phyloP scores from a whole-genome alignment of 2,329 filamentous ascomycete species.

The Xylaria sp. region DNA sequence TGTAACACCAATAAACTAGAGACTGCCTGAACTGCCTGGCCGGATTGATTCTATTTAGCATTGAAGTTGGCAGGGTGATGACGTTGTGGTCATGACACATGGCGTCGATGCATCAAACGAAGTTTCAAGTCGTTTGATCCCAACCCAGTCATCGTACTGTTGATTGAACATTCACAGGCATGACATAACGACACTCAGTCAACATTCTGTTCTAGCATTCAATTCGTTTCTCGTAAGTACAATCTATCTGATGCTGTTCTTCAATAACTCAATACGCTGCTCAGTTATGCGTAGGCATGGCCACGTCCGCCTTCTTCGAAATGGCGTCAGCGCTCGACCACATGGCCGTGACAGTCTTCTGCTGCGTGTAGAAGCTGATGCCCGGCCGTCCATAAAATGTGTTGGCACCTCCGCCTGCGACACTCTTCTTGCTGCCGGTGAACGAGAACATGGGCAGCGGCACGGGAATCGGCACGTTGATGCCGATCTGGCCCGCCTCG shows the following conservation, averaged over 20 bases:
- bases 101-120: too few relatives aligned
- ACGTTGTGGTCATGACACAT: too few relatives aligned
- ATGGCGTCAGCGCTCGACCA: constrained; percentile 88
- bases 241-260: neutral
- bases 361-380: constrained; percentile 92
- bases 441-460: constrained; percentile 73
- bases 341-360: constrained; percentile 93
- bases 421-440: constrained; percentile 82
- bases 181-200: too few relatives aligned
- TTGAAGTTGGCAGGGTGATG: neutral
- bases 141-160: too few relatives aligned
- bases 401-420: constrained; percentile 88
- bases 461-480: constrained; percentile 80
- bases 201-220: neutral
- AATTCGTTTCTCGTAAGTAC: neutral
- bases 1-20: neutral
- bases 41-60: neutral
- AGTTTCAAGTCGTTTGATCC: too few relatives aligned
- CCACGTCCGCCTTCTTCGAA: constrained; percentile 79
- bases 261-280: neutral
- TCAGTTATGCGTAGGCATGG: constrained; percentile 71
- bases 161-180: too few relatives aligned
- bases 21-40: neutral
- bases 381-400: constrained; percentile 96
- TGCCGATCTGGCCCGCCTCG: constrained; percentile 82